These are phyloP conservation scores for Xylariales sp. DNA, from an alignment of 2,329 filamentous ascomycete genomes.

Conservation along the genomic window DNA sequence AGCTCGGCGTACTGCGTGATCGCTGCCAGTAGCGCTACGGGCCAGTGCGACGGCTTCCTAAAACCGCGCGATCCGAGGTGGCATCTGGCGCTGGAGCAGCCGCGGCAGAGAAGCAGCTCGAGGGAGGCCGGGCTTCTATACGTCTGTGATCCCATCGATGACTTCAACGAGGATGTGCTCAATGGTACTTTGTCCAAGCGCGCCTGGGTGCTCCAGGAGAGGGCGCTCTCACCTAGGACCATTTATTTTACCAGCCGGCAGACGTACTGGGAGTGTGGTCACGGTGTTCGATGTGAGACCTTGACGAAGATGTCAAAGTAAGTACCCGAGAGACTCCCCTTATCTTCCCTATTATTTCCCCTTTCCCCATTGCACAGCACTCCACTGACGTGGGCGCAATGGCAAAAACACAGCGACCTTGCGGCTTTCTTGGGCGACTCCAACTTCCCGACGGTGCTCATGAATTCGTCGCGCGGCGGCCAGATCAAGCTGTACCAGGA, in stretches of 20 bases:
- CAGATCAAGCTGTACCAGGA: neutral
- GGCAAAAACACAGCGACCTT: too few species aligned
- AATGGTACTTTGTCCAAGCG: constrained; percentile 7
- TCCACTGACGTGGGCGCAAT: too few species aligned
- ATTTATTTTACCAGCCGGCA: constrained; percentile 13
- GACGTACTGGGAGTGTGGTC: constrained; percentile 14
- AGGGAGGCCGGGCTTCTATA: neutral
- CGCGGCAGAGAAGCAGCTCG: too few species aligned
- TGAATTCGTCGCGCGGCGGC: neutral
- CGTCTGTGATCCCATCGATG: constrained; percentile 11
- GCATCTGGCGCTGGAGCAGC: too few species aligned
- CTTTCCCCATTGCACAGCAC: too few species aligned
- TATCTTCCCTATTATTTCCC: too few species aligned
- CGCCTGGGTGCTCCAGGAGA: constrained; percentile 14
- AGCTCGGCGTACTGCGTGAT: constrained; percentile 13
- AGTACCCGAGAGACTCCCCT: too few species aligned
- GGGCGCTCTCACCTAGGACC: constrained; percentile 10
- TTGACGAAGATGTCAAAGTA: constrained; percentile 12
- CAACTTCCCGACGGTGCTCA: neutral
- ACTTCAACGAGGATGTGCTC: constrained; percentile 13
- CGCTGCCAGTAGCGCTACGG: too few species aligned
- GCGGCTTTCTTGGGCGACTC: neutral
- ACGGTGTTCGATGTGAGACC: constrained; percentile 11
- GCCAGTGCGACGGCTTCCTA: too few species aligned
- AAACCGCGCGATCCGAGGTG: too few species aligned